Evolutionary conservation across 2,329 filamentous ascomycete species (phyloP), one percentile per base, ranked within the genome.

Genomic region (Cladosporium sp.): DNA sequence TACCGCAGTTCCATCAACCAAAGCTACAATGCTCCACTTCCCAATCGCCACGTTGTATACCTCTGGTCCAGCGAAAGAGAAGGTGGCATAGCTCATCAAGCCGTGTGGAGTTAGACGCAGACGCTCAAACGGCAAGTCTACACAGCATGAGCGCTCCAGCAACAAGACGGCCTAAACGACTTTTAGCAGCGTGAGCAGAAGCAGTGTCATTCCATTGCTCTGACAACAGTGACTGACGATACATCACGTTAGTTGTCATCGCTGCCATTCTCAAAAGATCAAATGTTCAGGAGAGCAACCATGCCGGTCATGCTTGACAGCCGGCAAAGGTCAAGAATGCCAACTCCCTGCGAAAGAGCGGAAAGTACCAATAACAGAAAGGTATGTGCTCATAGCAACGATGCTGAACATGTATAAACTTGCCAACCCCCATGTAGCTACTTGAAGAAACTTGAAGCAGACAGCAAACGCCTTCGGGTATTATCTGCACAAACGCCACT

Each of bases 211-310:
- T 13, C 32, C 11, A 13, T 33, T 33, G 5, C 32, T 3, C 40
- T 53, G 33, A 48, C 15, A 18, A 7, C 15, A 4, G 9, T 38
- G 3, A 12, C 32, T 46, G 43, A 46, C 43, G n/a, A 5, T 15
- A 15, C 22, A n/a, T n/a, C 13, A 7, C 6, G 11, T 25, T 40
- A 60, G 57, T 29, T 61, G 59, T 18, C 48, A 55, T 15, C 38
- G 58, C 46, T 61, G 59, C 43, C 58, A 61, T 40, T 54, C 50
- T 7, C 59, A 61, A 18, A 61, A 61, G 53, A 61, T 59, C 43
- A 60, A 60, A 43, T 61, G 59, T 46, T 59, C 58, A 2, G 59
- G 59, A 27, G 58, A 61, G 42, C 56, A 51, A 30, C 59, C 59
- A 18, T 61, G 59, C 39, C 51, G 49, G 1, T 52, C 53, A 19